Evolutionary conservation across 2,329 filamentous ascomycete species (phyloP), one percentile per base, ranked within the genome.

Genomic region (Didymosphaeria variabile): DNA sequence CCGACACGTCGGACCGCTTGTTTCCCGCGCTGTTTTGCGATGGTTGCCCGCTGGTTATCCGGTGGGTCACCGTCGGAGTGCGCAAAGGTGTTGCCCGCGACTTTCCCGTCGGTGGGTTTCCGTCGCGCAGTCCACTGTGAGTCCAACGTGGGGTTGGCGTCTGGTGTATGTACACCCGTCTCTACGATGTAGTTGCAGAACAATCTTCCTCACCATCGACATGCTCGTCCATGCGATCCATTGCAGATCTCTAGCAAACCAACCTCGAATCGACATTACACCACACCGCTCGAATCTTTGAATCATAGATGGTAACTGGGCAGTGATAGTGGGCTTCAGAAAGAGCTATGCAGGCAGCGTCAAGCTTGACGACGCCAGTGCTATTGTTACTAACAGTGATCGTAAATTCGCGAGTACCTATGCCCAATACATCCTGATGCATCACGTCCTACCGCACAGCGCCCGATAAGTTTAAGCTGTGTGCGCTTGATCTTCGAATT

Each of bases 31-130:
- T 23, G 32, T 52, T 52, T 36, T 17, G 32, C 49, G 32, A 32
- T 40, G 32, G 38, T 45, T 45, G 23, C 52, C 38, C 52, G 52
- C 52, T 45, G 23, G 52, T 45, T 55, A n/a, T 45, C 52, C 52
- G 52, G 38, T 55, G 52, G 38, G 52, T 55, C 38, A 6, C 52
- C 38, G 52, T 45, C 52, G 52, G 52, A 13, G 9, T 32, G 26
- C 17, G 17, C 12, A 52, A 29, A 13, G 21, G 2, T 45, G 15
- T 44, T 45, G 38, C 38, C 38, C 52, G 52, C n/a, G 17, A n/a
- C 38, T 55, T 55, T 55, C 17, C 52, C 52, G 52, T 55, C 52
- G 52, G 52, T 21, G 26, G 13, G 2, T 32, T 49, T 23, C 3
- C n/a, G 17, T 50, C 29, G 29, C 29, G n/a, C 19, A 13, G 42